Percentiles rank a stretch among this genome's conserved stretches.
Evolutionary conservation across 768 basidiomycete species (phyloP).

Genomic region (Termitomyces sp.): DNA sequence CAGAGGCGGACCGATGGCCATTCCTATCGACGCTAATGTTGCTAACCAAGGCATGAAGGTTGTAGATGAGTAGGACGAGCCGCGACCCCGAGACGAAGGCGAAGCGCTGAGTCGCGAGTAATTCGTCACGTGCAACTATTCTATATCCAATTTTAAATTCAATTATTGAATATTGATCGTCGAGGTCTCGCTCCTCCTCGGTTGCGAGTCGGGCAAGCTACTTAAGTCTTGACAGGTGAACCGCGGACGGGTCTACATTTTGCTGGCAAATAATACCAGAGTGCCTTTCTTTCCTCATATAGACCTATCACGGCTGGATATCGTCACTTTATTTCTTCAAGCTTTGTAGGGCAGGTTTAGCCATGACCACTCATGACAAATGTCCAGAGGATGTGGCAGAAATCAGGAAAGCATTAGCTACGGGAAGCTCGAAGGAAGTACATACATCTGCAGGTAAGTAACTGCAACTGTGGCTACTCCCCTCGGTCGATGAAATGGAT

Average conservation of each 20-base stretch:
- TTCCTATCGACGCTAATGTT: conserved; percentile 62
- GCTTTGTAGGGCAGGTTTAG: background rate
- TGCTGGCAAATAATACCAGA: background rate
- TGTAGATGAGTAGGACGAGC: background rate
- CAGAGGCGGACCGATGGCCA: conserved; percentile 81
- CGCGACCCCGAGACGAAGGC: background rate
- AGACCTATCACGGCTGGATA: background rate
- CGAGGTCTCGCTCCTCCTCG: too few species aligned
- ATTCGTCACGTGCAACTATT: background rate
- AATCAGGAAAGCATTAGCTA: conserved; percentile 29
- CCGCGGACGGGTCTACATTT: background rate
- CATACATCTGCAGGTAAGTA: conserved; percentile 21
- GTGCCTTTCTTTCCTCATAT: background rate
- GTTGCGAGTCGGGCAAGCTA: background rate
- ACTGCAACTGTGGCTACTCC: background rate
- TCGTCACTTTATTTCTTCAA: background rate
- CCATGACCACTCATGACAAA: conserved; percentile 7
- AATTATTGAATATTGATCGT: too few species aligned
- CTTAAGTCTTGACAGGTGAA: background rate
- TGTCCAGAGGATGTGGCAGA: conserved; percentile 24
- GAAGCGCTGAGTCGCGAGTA: background rate
- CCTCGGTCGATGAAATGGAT: background rate
- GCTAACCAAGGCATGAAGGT: conserved; percentile 53
- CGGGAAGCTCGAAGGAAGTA: conserved; percentile 23
- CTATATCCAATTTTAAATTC: too few species aligned